Evolutionary conservation across 306 rosid genomes (phyloP).

Genomic region (Lagenaria siceraria): DNA sequence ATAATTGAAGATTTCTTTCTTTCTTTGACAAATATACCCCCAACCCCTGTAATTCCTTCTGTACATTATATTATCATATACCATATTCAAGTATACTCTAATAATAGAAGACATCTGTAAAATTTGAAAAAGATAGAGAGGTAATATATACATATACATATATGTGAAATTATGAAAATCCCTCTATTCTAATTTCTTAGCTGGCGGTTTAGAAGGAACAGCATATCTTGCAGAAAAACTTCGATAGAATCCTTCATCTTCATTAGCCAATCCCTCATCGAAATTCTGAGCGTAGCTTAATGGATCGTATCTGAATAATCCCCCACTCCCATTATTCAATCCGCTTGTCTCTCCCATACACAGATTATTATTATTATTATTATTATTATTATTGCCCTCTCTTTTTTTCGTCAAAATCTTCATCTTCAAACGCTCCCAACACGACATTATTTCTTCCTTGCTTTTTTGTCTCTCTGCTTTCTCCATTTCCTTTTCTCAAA

Average conservation of each 20-base stretch:
- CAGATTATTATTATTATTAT: too few species aligned
- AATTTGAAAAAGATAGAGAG: too few species aligned
- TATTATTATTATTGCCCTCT: not conserved
- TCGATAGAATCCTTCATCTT: constrained; percentile 18
- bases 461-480: constrained; percentile 21
- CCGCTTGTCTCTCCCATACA: not conserved
- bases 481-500: constrained; percentile 19
- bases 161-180: not conserved
- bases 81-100: too few species aligned
- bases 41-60: not conserved
- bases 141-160: not conserved
- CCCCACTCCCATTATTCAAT: constrained; percentile 12
- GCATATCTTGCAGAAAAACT: constrained; percentile 33
- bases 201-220: constrained; percentile 17
- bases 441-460: constrained; percentile 28
- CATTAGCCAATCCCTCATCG: constrained; percentile 44
- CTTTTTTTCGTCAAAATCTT: constrained; percentile 43
- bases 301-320: constrained; percentile 42
- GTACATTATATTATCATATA: not conserved
- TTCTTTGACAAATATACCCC: too few species aligned
- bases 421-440: constrained; percentile 48
- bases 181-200: not conserved
- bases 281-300: constrained; percentile 69
- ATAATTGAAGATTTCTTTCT: too few species aligned
- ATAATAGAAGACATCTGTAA: too few species aligned